These are phyloP conservation scores for Starmera caribaea DNA, from an alignment of 805 yeast genomes.

Conservation along the genomic window DNA sequence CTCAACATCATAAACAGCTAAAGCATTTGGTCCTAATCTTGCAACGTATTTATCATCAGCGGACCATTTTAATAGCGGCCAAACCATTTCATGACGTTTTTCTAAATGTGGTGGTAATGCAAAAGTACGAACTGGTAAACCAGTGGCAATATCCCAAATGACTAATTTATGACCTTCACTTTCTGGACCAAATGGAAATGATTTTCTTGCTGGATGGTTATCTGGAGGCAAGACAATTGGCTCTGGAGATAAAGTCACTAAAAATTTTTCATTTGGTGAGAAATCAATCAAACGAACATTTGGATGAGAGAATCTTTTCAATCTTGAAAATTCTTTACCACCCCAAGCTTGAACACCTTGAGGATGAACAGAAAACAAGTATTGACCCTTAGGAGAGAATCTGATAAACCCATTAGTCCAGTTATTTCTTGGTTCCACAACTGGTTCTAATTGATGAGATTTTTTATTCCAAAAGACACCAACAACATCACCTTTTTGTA, in stretches of 20 bases:
- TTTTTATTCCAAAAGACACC: slow-evolving; percentile 83
- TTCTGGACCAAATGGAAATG: slow-evolving; percentile 76
- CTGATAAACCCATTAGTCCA: slow-evolving; percentile 85
- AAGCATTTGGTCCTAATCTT: slow-evolving; percentile 86
- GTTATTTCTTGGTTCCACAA: slow-evolving; percentile 66
- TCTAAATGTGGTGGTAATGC: slow-evolving; percentile 74
- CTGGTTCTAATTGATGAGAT: slow-evolving; percentile 63
- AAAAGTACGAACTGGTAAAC: slow-evolving; percentile 80
- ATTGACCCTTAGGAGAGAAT: slow-evolving; percentile 92
- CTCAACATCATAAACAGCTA: slow-evolving; percentile 80
- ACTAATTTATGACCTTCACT: slow-evolving; percentile 91
- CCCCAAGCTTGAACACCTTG: slow-evolving; percentile 98
- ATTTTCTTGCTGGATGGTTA: slow-evolving; percentile 51
- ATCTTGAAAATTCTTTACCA: slow-evolving; percentile 65
- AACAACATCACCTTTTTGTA: slow-evolving; percentile 72
- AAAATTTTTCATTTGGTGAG: slow-evolving; percentile 83
- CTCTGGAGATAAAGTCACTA: slow-evolving; percentile 83
- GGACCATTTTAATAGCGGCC: slow-evolving; percentile 98
- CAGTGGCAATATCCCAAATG: slow-evolving; percentile 83
- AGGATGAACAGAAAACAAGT: slow-evolving; percentile 77
- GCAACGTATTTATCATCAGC: slow-evolving; percentile 89
- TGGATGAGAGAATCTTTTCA: slow-evolving; percentile 76
- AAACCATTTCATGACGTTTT: slow-evolving; percentile 57
- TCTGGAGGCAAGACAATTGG: slow-evolving; percentile 68
- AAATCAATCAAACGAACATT: slow-evolving; percentile 85